phyloP scores from a whole-genome alignment of 164 flowering plant genomes.

The Aristolochia contorta region DNA sequence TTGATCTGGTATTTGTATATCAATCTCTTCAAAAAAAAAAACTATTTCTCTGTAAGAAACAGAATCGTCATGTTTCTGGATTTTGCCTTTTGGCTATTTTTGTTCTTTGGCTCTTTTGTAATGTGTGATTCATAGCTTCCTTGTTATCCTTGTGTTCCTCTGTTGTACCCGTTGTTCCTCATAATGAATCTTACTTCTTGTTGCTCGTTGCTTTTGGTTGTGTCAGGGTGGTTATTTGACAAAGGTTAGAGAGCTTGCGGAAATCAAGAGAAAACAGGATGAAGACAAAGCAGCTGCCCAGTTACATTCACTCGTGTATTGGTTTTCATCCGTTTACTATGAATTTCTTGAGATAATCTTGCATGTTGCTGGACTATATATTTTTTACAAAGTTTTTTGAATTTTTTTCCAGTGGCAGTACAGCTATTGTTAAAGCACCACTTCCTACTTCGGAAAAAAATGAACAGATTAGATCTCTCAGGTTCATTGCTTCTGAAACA shows the following conservation, averaged over 20 bases:
- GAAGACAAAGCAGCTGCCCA: constrained; percentile 63
- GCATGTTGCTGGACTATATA: neutral
- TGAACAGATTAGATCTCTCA: constrained; percentile 35
- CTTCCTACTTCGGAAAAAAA: constrained; percentile 14
- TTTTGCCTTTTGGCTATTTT: too few species aligned
- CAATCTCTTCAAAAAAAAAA: too few species aligned
- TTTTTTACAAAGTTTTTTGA: neutral
- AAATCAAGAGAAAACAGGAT: constrained; percentile 64
- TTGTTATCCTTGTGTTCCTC: too few species aligned
- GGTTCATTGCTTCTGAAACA: constrained; percentile 22
- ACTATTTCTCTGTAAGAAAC: too few species aligned
- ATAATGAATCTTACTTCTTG: neutral
- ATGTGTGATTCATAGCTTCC: too few species aligned
- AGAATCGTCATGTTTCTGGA: too few species aligned
- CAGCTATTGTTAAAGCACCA: neutral
- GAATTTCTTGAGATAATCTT: neutral
- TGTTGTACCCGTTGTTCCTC: neutral
- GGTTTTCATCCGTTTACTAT: neutral
- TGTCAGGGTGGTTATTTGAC: constrained; percentile 23
- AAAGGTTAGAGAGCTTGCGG: constrained; percentile 50
- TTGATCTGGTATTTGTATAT: too few species aligned
- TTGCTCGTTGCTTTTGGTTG: neutral
- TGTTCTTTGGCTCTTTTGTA: too few species aligned
- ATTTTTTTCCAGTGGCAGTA: constrained; percentile 24
- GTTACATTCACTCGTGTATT: constrained; percentile 66